A percentile compares a stretch with the other conserved stretches of the same genome.
phyloP scores from a whole-genome alignment of 108 stramenopile genomes.

The Discostella stelligeroides region DNA sequence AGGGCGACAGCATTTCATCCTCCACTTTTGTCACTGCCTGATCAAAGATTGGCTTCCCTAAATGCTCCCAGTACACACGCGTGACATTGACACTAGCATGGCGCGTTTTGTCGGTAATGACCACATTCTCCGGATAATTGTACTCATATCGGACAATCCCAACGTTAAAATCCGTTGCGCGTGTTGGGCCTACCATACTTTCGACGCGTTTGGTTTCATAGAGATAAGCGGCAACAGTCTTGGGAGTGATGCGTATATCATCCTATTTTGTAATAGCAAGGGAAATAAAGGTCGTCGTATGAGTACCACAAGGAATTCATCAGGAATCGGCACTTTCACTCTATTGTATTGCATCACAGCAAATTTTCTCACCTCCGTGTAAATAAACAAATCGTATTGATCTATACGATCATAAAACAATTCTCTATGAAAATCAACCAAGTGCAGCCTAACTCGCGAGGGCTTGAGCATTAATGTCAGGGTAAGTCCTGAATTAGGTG shows the following conservation, averaged over 20 bases:
- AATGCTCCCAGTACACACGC: slow-evolving; percentile 88
- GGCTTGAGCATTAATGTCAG: slow-evolving; percentile 65
- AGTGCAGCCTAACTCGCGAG: slow-evolving; percentile 60
- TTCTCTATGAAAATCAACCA: slow-evolving; percentile 82
- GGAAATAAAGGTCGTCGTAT: background rate
- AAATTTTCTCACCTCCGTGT: slow-evolving; percentile 57
- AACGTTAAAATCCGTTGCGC: slow-evolving; percentile 73
- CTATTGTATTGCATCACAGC: background rate
- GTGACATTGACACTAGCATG: slow-evolving; percentile 86
- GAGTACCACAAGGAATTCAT: background rate
- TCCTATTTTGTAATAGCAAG: slow-evolving; percentile 40
- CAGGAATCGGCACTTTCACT: background rate
- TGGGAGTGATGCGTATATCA: slow-evolving; percentile 83
- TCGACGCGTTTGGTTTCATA: slow-evolving; percentile 69
- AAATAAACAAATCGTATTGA: slow-evolving; percentile 83
- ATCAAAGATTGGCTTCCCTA: slow-evolving; percentile 51
- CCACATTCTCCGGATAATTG: slow-evolving; percentile 79
- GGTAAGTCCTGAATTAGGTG: slow-evolving; percentile 52
- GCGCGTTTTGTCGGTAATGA: slow-evolving; percentile 86
- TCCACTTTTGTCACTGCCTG: slow-evolving; percentile 58
- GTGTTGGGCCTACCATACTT: slow-evolving; percentile 48
- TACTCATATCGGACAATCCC: slow-evolving; percentile 90
- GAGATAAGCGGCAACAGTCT: slow-evolving; percentile 76
- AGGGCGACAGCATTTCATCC: slow-evolving; percentile 39
- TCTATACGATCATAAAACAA: slow-evolving; percentile 80